phyloP scores from a whole-genome alignment of 2,329 filamentous ascomycete genomes.

The Fusarium hainanense region DNA sequence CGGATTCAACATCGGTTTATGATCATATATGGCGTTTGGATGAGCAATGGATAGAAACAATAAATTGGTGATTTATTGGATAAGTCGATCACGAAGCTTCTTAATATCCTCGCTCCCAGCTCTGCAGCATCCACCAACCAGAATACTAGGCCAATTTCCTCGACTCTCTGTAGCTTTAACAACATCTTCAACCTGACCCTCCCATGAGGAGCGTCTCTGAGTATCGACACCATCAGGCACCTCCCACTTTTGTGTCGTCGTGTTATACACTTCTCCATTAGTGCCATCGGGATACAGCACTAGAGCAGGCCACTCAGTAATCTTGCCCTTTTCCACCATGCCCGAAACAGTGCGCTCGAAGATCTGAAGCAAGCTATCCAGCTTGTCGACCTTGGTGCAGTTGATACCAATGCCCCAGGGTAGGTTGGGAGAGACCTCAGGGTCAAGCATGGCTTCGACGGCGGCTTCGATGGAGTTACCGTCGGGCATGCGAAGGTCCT shows the following conservation, averaged over 20 bases:
- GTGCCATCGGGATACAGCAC: slow-evolving; percentile 77
- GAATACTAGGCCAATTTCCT: slow-evolving; percentile 57
- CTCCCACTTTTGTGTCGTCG: slow-evolving; percentile 70
- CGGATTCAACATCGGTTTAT: background rate
- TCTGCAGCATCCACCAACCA: slow-evolving; percentile 67
- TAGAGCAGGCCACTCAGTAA: slow-evolving; percentile 61
- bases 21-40: background rate
- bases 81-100: slow-evolving; percentile 44
- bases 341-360: slow-evolving; percentile 62
- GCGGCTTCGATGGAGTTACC: slow-evolving; percentile 56
- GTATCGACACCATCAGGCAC: slow-evolving; percentile 46
- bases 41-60: background rate
- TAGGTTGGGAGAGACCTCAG: slow-evolving; percentile 31
- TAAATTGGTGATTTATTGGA: slow-evolving; percentile 6
- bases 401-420: slow-evolving; percentile 76
- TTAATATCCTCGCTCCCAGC: slow-evolving; percentile 53
- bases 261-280: slow-evolving; percentile 75
- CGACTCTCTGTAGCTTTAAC: slow-evolving; percentile 53
- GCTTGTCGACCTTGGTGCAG: slow-evolving; percentile 73
- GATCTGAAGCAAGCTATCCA: slow-evolving; percentile 64
- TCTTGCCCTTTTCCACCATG: slow-evolving; percentile 51
- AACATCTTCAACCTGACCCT: slow-evolving; percentile 55
- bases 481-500: slow-evolving; percentile 66
- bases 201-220: slow-evolving; percentile 55
- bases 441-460: slow-evolving; percentile 54